A percentile compares a stretch with the other conserved stretches of the same genome.
Evolutionary conservation across 2,329 filamentous ascomycete genomes (phyloP).

Genomic region (Alternaria incomplexa): DNA sequence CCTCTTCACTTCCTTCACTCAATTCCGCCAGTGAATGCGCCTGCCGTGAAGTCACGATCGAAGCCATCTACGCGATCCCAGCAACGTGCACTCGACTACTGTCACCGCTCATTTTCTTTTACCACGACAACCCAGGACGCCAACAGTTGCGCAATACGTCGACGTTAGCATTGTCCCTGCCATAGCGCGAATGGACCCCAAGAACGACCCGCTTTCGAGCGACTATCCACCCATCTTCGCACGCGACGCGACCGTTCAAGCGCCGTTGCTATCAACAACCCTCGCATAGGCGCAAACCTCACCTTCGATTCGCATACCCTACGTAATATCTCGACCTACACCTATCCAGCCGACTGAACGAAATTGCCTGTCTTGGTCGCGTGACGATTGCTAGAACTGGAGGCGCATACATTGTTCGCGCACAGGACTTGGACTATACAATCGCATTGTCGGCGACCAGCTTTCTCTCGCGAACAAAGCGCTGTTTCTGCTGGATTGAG

Average conservation of each 20-base stretch:
- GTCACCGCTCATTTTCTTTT: constrained; percentile 25
- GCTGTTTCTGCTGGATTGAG: background rate
- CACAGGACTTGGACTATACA: constrained; percentile 6
- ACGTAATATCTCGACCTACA: background rate
- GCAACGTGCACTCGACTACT: constrained; percentile 31
- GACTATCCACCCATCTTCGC: constrained; percentile 42
- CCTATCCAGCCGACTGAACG: background rate
- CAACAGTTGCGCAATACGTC: background rate
- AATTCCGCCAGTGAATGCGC: background rate
- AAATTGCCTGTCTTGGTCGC: background rate
- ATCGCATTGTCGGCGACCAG: constrained; percentile 3
- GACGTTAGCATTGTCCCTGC: background rate
- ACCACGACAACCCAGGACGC: constrained; percentile 7
- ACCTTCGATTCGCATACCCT: background rate
- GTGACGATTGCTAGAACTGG: background rate
- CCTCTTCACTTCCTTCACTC: background rate
- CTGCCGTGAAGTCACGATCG: background rate
- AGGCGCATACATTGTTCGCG: constrained; percentile 5
- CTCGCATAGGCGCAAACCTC: constrained; percentile 2
- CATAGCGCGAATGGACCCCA: constrained; percentile 42
- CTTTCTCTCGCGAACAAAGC: constrained; percentile 9
- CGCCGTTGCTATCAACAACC: constrained; percentile 1
- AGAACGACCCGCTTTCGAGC: constrained; percentile 43
- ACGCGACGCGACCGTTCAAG: constrained; percentile 20
- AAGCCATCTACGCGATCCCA: constrained; percentile 8